phyloP scores from a whole-genome alignment of 176 grass and related monocot species.

The Phoenix dactylifera region DNA sequence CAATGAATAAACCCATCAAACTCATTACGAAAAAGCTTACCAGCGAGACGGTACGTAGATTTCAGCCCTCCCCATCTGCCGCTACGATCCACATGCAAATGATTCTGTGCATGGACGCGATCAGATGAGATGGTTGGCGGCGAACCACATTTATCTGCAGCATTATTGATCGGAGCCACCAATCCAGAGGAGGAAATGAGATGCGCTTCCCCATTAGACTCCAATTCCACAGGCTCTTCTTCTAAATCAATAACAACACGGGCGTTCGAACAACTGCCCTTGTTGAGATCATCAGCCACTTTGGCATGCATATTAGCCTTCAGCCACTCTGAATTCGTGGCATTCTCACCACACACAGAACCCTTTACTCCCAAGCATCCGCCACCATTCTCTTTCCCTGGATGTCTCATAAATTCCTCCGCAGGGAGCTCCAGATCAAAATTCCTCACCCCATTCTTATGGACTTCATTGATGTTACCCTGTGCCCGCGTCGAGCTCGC shows the following conservation, averaged over 20 bases:
- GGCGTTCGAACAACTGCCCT: too few relatives aligned
- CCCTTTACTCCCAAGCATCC: background rate
- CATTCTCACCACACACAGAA: background rate
- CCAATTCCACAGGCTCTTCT: too few relatives aligned
- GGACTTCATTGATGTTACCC: background rate
- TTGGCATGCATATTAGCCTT: background rate
- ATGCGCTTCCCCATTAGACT: background rate
- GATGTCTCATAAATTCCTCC: background rate
- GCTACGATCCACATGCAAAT: background rate
- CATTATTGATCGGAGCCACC: background rate
- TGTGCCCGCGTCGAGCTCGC: background rate
- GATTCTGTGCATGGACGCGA: background rate
- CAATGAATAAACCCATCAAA: background rate
- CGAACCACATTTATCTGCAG: background rate
- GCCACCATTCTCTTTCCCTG: background rate
- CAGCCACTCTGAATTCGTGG: background rate
- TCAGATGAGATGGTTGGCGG: background rate
- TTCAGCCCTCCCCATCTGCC: background rate
- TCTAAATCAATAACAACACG: too few relatives aligned
- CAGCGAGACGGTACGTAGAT: background rate
- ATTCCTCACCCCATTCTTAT: background rate
- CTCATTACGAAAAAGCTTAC: background rate
- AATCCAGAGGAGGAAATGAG: background rate
- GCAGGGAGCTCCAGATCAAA: background rate
- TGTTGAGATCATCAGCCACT: too few relatives aligned